A percentile compares a stretch with the other conserved stretches of the same genome.
Evolutionary conservation across 148 eudicot genomes (phyloP).

Genomic region (Talinum fruticosum): DNA sequence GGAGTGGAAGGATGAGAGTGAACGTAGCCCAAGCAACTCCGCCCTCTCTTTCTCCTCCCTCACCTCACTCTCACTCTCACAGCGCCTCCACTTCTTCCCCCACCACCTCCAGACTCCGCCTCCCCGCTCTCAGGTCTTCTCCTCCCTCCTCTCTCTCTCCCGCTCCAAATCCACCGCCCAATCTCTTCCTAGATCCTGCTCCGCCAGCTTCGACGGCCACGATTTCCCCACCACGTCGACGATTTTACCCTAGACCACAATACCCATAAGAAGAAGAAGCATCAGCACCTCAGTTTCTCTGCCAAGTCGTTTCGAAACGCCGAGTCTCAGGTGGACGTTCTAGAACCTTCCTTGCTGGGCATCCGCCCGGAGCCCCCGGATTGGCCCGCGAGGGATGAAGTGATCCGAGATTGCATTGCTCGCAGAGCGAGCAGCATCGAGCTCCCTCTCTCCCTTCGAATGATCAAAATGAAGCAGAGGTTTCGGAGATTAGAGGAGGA

Average conservation of each 20-base stretch:
- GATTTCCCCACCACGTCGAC: constrained; percentile 18
- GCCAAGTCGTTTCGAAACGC: constrained; percentile 26
- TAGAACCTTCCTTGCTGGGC: constrained; percentile 56
- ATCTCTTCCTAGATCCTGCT: constrained; percentile 12
- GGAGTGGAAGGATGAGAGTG: constrained; percentile 20
- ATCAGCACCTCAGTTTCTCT: constrained; percentile 3
- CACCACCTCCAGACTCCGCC: constrained; percentile 1
- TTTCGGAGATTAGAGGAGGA: constrained; percentile 22
- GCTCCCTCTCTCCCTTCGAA: constrained; percentile 58
- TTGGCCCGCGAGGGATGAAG: constrained; percentile 64
- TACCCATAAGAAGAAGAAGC: constrained; percentile 8
- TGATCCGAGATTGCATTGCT: constrained; percentile 43
- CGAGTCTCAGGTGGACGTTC: constrained; percentile 27
- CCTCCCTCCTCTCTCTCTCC: not conserved
- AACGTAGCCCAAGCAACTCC: constrained; percentile 29
- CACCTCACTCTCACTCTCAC: no score
- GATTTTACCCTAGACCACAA: not conserved
- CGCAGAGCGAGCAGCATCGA: constrained; percentile 52
- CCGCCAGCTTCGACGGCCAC: constrained; percentile 30
- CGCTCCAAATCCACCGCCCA: constrained; percentile 21
- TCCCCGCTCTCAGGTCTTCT: constrained; percentile 4
- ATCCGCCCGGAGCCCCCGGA: constrained; percentile 53
- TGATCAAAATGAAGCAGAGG: constrained; percentile 55
- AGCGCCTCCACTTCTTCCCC: constrained; percentile 16
- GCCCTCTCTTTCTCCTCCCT: constrained; percentile 19